Percentiles rank a stretch among this genome's conserved stretches.
Conservation (phyloP, 495 filamentous ascomycete species). For the Trichoderma erinaceum region DNA sequence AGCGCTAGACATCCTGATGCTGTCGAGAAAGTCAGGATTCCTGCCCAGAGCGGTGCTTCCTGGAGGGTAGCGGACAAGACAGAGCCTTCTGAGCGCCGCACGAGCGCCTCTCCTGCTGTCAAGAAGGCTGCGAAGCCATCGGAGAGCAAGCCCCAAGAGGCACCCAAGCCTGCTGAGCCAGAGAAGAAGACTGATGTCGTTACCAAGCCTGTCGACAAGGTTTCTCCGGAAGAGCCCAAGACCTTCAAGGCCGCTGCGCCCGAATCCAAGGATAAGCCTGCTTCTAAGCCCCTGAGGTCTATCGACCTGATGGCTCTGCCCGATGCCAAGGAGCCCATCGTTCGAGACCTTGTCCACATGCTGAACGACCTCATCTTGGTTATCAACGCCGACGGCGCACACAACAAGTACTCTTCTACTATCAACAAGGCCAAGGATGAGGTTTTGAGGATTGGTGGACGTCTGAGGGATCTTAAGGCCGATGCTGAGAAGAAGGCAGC, state of each 20-base stretch:
- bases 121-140: constrained; percentile 30
- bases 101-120: constrained; percentile 31
- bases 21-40: constrained; percentile 72
- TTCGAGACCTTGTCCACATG: constrained; percentile 90
- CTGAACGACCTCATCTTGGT: constrained; percentile 92
- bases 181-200: constrained; percentile 34
- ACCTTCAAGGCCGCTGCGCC: constrained; percentile 30
- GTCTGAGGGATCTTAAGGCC: constrained; percentile 66
- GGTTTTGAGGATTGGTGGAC: constrained; percentile 64
- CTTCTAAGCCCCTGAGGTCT: constrained; percentile 51
- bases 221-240: constrained; percentile 27
- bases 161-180: constrained; percentile 20
- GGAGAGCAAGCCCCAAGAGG: constrained; percentile 23
- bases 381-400: constrained; percentile 74
- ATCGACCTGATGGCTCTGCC: constrained; percentile 70
- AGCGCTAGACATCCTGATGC: constrained; percentile 49
- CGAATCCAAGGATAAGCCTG: constrained; percentile 22
- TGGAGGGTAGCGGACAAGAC: constrained; percentile 62
- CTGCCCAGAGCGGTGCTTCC: constrained; percentile 76
- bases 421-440: constrained; percentile 79
- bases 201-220: constrained; percentile 30
- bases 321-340: constrained; percentile 73
- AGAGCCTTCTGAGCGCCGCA: constrained; percentile 36
- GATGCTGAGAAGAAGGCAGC: constrained; percentile 64
- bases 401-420: constrained; percentile 64